Base-by-base conservation (phyloP, 257 asterid species). In the Paraleonurus japonicus region DNA sequence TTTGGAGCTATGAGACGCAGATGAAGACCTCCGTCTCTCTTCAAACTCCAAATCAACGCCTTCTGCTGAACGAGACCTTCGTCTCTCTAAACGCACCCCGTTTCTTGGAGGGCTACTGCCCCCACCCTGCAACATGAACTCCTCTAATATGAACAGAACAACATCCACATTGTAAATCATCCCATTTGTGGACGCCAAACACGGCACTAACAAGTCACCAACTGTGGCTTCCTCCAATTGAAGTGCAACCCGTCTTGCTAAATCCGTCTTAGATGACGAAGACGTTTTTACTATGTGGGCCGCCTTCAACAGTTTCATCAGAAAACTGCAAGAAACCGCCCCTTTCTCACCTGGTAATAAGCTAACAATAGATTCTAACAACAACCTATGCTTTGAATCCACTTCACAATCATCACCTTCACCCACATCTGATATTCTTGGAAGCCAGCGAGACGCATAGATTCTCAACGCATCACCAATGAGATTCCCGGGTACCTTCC, bases 1-100 rank as follows among this genome's bases (percentile, higher is more conserved):
- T 59, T 88, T 88, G 9, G 93, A 79, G 63, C 90, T 77, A 58
- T 90, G 98, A 27, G 92, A 84, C 1, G 96, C 96, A 7, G 90
- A 89, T 15, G 97, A 87, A 5, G 90, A 91, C 62, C 98, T 86
- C 78, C 97, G 80, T 15, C 95, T 83, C 76, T 88, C 97, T 64
- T 80, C 87, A 37, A 94, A 86, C 86, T 83, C 86, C 78, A 81
- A 60, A 66, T 91, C 95, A 9, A 88, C 78, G 24, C 84, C 82
- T 73, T 94, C 96, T 0, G 92, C 96, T 0, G 99, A 94, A 0
- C 97, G 81, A 2, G 98, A 94, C 78, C 98, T 82, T 57, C 96
- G 83, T 50, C 99, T 80, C 70, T 78, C 88, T 1, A 83, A 74
- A 32, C 72, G 83, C 27, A 80, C 81, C 69, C 83, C 87, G 9